Evolutionary conservation across 1,284 basidiomycete species (phyloP), one percentile per base, ranked within the genome.

Genomic region (Ceratobasidium sp.): DNA sequence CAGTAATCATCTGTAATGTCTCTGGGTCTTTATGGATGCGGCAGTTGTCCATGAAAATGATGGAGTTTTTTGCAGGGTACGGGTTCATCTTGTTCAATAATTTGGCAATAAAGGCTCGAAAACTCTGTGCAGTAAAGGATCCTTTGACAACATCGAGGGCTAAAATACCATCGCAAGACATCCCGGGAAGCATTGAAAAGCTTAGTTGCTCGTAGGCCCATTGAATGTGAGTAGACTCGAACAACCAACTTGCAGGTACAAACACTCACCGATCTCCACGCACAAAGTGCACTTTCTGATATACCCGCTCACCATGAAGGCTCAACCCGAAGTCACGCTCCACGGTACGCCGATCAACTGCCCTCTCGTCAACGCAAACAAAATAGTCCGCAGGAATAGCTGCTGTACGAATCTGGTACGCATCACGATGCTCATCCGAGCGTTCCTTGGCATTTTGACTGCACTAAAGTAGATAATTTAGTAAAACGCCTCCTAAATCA

Each of bases 21-120:
- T 78, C 79, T 28, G 79, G 71, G 26, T 77, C 76, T 65, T 83
- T 79, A 76, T 83, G 82, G 20, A 83, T 83, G 0, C 71, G 28
- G 49, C 80, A 81, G 75, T 82, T 83, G 76, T 83, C 82, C 76
- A 82, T 79, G 10, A 83, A 69, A 51, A 83, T 63, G 17, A 82
- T 77, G 71, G 81, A 83, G 20, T 78, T 76, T 54, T 61, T 61
- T 1, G 76, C 79, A 8, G 81, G 82, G 60, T 79, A 82, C 49
- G 79, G 79, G 54, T 80, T 77, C 79, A 80, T 79, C 8, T 71
- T 37, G 13, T 53, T n/a, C 3, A 80, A 64, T 15, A 79, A 45
- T 20, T 67, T 35, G 3, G 65, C 53, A 23, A 80, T 54, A 35
- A 76, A 79, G 33, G 33, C 31, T 2, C 49, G 33, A 58, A 77